A percentile compares a stretch with the other conserved stretches of the same genome.
Evolutionary conservation across 257 asterid genomes (phyloP).

Genomic region (Nicotiana knightiana): DNA sequence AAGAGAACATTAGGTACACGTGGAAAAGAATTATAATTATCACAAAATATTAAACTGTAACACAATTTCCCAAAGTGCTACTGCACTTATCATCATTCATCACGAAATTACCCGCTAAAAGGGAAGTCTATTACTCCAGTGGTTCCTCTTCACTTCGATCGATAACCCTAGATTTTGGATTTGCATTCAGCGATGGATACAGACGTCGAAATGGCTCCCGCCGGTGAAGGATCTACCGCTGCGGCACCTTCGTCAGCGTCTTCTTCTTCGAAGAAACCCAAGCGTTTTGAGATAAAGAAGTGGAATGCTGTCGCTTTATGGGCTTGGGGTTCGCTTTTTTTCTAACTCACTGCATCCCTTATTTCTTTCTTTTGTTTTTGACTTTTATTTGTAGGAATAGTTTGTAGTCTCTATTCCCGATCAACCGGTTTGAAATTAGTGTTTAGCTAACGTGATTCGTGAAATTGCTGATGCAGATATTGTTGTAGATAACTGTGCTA

Average conservation of each 20-base stretch:
- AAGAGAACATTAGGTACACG: too few relatives aligned
- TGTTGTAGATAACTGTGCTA: slow-evolving; percentile 81
- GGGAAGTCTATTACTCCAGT: not conserved
- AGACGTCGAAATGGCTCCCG: slow-evolving; percentile 61
- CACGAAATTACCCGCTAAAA: not conserved
- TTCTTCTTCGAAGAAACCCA: slow-evolving; percentile 51
- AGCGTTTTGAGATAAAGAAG: slow-evolving; percentile 80
- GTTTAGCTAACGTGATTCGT: not conserved
- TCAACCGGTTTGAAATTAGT: not conserved
- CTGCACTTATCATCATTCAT: too few relatives aligned
- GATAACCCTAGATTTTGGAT: not conserved
- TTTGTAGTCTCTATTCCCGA: not conserved
- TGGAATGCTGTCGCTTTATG: slow-evolving; percentile 89
- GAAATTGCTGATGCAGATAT: slow-evolving; percentile 47
- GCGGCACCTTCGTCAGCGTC: slow-evolving; percentile 36
- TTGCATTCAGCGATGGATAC: slow-evolving; percentile 40
- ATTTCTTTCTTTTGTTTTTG: too few relatives aligned
- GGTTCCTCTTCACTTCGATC: not conserved
- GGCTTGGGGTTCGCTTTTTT: slow-evolving; percentile 69
- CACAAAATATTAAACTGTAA: too few relatives aligned
- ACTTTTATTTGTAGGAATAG: not conserved
- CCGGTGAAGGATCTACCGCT: slow-evolving; percentile 58
- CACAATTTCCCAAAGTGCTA: too few relatives aligned
- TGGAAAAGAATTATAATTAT: too few relatives aligned
- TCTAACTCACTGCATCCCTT: not conserved